Conservation (phyloP, 352 stramenopile genomes). For the Globisporangium cederbergense region DNA sequence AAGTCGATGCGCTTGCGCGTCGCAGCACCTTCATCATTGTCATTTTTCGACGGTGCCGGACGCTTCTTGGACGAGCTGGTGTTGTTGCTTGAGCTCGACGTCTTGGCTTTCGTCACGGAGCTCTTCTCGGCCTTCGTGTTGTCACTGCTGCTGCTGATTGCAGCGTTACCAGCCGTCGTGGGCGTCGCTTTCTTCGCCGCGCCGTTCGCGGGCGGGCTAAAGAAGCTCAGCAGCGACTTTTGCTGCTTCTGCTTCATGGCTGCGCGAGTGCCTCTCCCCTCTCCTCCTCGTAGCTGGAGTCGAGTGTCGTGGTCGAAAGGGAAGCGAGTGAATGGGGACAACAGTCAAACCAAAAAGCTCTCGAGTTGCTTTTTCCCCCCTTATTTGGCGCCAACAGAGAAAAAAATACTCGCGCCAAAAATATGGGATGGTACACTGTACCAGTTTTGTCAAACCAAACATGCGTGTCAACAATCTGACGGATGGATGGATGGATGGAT, state of each 20-base stretch:
- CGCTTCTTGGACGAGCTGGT: slow-evolving; percentile 7
- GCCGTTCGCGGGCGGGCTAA: slow-evolving; percentile 53
- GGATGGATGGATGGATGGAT: no score
- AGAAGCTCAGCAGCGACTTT: slow-evolving; percentile 84
- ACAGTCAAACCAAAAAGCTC: not conserved
- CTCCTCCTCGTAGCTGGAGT: not conserved
- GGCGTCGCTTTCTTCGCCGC: slow-evolving; percentile 33
- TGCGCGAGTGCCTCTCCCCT: not conserved
- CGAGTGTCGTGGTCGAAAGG: not conserved
- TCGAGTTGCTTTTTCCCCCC: not conserved
- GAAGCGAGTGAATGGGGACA: not conserved
- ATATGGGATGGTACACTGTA: not conserved
- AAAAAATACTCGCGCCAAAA: not conserved
- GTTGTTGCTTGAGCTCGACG: not conserved
- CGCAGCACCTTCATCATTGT: slow-evolving; percentile 14
- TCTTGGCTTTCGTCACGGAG: slow-evolving; percentile 8
- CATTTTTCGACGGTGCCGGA: not conserved
- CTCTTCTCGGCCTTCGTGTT: slow-evolving; percentile 8
- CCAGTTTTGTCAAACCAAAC: not conserved
- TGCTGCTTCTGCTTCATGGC: slow-evolving; percentile 53
- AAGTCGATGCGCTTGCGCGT: slow-evolving; percentile 73
- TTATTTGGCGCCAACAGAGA: slow-evolving; percentile 1
- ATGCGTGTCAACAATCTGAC: not conserved
- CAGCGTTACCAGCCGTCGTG: slow-evolving; percentile 2
- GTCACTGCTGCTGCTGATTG: slow-evolving; percentile 5